Conservation (phyloP, 2,329 filamentous ascomycete species). For the Immersiporthe knoxdaviesiana region DNA sequence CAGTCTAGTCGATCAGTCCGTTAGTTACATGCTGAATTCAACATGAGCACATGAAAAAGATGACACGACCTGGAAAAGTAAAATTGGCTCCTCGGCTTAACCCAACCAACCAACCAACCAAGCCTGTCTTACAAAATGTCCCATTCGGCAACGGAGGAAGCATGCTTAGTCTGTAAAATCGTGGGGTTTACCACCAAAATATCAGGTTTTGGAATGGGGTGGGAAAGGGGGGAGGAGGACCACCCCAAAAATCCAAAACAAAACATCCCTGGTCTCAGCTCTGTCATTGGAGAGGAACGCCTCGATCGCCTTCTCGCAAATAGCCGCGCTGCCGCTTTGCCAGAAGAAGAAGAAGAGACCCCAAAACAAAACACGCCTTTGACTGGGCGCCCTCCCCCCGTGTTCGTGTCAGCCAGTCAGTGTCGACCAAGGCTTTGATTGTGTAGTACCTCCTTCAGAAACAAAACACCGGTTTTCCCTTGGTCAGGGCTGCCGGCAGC, state of each 20-base stretch:
- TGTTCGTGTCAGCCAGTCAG: not conserved
- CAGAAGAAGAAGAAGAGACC: too few species aligned
- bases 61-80: too few species aligned
- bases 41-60: too few species aligned
- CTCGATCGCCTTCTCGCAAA: not conserved
- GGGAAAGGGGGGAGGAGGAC: not conserved
- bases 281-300: slow-evolving; percentile 7
- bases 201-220: not conserved
- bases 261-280: slow-evolving; percentile 5
- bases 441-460: too few species aligned
- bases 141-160: too few species aligned
- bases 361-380: too few species aligned
- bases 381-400: not conserved
- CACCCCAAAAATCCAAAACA: not conserved
- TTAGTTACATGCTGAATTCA: too few species aligned
- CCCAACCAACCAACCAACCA: too few species aligned
- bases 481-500: not conserved
- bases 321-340: slow-evolving; percentile 3
- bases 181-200: not conserved
- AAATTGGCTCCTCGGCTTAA: too few species aligned
- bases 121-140: too few species aligned
- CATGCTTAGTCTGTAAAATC: not conserved
- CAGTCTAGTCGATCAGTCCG: too few species aligned
- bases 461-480: too few species aligned
- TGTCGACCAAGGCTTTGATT: not conserved